phyloP scores from a whole-genome alignment of 179 eudicot species.

The Spergularia azorica region DNA sequence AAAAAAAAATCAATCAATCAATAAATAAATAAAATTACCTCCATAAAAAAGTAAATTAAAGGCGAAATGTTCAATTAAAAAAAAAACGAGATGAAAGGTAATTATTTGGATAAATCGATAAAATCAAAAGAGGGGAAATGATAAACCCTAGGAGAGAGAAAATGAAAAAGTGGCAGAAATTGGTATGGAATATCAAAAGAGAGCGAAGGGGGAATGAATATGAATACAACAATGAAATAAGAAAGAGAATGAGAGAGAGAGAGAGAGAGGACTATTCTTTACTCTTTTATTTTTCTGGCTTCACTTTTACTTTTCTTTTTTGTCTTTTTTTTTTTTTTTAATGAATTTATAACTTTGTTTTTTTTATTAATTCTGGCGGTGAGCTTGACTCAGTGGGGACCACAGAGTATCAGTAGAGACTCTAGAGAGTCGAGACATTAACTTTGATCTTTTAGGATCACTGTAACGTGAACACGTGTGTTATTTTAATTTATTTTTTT shows the following conservation, averaged over 20 bases:
- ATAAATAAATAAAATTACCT: slow-evolving; percentile 21
- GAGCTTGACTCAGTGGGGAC: too few relatives aligned
- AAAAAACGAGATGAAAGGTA: not conserved
- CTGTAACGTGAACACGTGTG: too few relatives aligned
- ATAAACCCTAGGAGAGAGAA: too few relatives aligned
- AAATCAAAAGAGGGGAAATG: not conserved
- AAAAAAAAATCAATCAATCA: not conserved
- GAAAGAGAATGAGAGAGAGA: not conserved
- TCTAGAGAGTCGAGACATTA: too few relatives aligned
- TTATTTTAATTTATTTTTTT: too few relatives aligned
- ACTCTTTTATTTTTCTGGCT: not conserved
- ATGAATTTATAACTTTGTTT: too few relatives aligned
- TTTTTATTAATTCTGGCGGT: too few relatives aligned
- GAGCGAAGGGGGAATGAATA: not conserved
- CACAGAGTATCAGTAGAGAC: too few relatives aligned
- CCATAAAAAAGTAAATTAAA: slow-evolving; percentile 25
- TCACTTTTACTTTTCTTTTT: not conserved
- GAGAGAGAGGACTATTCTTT: slow-evolving; percentile 21
- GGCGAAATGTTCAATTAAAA: not conserved
- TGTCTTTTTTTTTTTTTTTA: not conserved
- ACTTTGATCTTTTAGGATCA: too few relatives aligned
- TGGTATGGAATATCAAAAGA: not conserved
- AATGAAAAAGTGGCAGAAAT: slow-evolving; percentile 5
- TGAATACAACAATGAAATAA: slow-evolving; percentile 5
- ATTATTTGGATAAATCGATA: not conserved